Evolutionary conservation across 352 stramenopile species (phyloP), one percentile per base, ranked within the genome.

Genomic region (Pythium rhizo-oryzae): DNA sequence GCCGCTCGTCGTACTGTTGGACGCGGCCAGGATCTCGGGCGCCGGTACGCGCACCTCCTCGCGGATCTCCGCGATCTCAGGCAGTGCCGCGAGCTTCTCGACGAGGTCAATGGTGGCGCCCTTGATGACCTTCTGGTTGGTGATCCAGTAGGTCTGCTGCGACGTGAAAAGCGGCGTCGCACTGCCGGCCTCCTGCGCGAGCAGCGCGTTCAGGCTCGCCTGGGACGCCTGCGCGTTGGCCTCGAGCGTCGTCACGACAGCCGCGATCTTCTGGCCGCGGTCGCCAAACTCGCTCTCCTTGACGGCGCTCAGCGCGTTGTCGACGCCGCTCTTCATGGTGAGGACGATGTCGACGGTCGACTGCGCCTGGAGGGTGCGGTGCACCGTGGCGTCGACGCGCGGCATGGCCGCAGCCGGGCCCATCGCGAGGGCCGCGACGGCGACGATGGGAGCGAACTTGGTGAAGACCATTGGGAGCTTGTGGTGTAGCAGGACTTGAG

Each of bases 331-430:
- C 61, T 71, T 74, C 55, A 80, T 60, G 4, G 70, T 78, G 33
- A 80, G 58, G 49, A 80, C 77, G 54, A 80, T 59, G 64, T 80
- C 70, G 39, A 76, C 70, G 1, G 47, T 66, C 19, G 58, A 69
- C 44, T 77, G 65, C 19, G 57, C 24, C 21, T 61, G 62, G 15
- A 80, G 59, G 19, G 69, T 56, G 21, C 73, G 73, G 57, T 77
- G 73, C 11, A 80, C 73, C 39, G 33, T 37, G 4, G 61, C 41
- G 55, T 77, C 30, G 44, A 80, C 59, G 28, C 24, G 61, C 13
- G 70, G 60, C 41, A 39, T 24, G 11, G n/a, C n/a, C n/a, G n/a
- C n/a, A n/a, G n/a, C n/a, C n/a, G n/a, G n/a, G n/a, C n/a, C n/a
- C n/a, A n/a, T n/a, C n/a, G n/a, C n/a, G n/a, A n/a, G n/a, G n/a